A percentile compares a stretch with the other conserved stretches of the same genome.
Conservation (phyloP, 495 filamentous ascomycete species). For the Saxophila tyrrhenica region DNA sequence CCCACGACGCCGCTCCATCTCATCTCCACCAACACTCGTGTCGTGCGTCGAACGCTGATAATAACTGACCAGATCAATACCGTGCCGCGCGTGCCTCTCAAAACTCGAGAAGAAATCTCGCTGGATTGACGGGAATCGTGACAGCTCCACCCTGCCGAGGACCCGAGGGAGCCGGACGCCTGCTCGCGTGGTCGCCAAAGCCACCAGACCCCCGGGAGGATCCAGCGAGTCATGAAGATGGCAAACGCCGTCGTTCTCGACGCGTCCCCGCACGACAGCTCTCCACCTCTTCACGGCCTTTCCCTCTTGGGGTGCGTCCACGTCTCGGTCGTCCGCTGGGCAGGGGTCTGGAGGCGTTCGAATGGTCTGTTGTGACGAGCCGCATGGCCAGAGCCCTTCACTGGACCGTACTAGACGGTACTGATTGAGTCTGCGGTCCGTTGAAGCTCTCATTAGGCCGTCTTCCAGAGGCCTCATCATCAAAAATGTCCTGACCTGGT, state of each 20-base stretch:
- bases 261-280: neutral
- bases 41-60: too few relatives aligned
- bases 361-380: too few relatives aligned
- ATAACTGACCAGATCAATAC: too few relatives aligned
- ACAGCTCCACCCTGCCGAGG: neutral
- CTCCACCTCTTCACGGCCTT: neutral
- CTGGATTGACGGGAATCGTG: too few relatives aligned
- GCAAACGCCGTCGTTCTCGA: neutral
- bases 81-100: neutral
- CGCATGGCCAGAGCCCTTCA: too few relatives aligned
- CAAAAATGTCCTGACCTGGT: too few relatives aligned
- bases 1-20: too few relatives aligned
- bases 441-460: too few relatives aligned
- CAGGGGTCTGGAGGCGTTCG: neutral
- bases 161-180: neutral
- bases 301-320: neutral
- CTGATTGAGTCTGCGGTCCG: too few relatives aligned
- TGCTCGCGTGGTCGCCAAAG: neutral
- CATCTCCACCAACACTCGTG: too few relatives aligned
- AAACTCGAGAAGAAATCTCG: neutral
- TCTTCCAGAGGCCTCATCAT: too few relatives aligned
- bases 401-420: too few relatives aligned
- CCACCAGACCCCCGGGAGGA: neutral
- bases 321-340: neutral
- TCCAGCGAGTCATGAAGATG: neutral